Conservation (phyloP, 371 early-diverging fungal genomes). For the Syncephalis plumigaleata region DNA sequence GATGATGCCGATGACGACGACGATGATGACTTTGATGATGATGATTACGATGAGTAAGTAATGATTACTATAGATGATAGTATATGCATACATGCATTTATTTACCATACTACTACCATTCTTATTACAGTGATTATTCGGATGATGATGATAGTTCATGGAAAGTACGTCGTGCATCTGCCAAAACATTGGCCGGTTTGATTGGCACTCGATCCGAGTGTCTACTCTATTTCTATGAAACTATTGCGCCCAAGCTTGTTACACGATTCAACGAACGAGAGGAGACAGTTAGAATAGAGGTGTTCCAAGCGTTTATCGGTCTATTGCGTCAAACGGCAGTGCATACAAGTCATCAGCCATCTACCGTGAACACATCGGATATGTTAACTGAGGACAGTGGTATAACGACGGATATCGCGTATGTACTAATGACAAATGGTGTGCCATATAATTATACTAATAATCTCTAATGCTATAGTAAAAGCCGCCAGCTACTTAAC, state of each 20-base stretch:
- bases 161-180: slow-evolving; percentile 80
- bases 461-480: neutral
- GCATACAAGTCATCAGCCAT: neutral
- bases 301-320: slow-evolving; percentile 55
- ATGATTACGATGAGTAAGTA: slow-evolving; percentile 20
- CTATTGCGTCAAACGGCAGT: slow-evolving; percentile 43
- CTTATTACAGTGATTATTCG: slow-evolving; percentile 56
- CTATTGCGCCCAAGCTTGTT: slow-evolving; percentile 56
- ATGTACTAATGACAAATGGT: neutral
- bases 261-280: slow-evolving; percentile 76
- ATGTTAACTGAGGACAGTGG: slow-evolving; percentile 7
- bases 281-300: slow-evolving; percentile 76
- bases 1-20: slow-evolving; percentile 50
- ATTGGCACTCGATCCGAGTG: slow-evolving; percentile 49
- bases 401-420: slow-evolving; percentile 1
- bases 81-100: too few species aligned
- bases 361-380: too few species aligned
- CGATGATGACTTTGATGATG: slow-evolving; percentile 60
- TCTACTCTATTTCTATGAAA: slow-evolving; percentile 36
- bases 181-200: slow-evolving; percentile 63
- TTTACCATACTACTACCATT: too few species aligned
- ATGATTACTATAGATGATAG: too few species aligned
- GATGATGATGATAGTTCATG: slow-evolving; percentile 74
- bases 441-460: too few species aligned
- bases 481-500: slow-evolving; percentile 19